These are phyloP conservation scores for Dothistroma septosporum DNA, from an alignment of 2,329 filamentous ascomycete genomes.

Conservation along the genomic window DNA sequence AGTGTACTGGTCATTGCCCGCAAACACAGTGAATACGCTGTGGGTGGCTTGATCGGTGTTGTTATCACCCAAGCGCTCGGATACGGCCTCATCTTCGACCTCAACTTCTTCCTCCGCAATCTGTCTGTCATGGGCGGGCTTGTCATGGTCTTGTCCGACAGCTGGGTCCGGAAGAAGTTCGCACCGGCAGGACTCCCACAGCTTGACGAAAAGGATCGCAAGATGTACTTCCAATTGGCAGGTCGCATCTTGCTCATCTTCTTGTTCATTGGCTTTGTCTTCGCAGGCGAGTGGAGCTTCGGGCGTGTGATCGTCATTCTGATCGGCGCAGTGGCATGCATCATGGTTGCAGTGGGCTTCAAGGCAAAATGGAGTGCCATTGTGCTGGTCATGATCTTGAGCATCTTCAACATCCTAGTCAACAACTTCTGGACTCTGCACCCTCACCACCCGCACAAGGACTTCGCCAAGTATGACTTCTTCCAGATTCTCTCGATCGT, in stretches of 20 bases:
- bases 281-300: conserved; percentile 87
- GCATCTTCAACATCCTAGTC: conserved; percentile 92
- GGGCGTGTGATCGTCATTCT: conserved; percentile 81
- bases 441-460: conserved; percentile 97
- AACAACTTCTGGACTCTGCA: conserved; percentile 99
- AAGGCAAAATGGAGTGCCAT: conserved; percentile 99
- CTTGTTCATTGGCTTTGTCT: conserved; percentile 94
- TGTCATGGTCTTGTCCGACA: conserved; percentile 96
- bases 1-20: conserved; percentile 79
- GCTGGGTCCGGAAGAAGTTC: conserved; percentile 96
- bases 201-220: conserved; percentile 97
- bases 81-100: conserved; percentile 96
- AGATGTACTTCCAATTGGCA: conserved; percentile 99
- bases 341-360: conserved; percentile 99
- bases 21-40: conserved; percentile 89
- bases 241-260: conserved; percentile 95
- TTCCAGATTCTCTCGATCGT: conserved; percentile 99
- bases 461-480: conserved; percentile 99
- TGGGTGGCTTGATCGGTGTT: conserved; percentile 82
- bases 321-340: conserved; percentile 81
- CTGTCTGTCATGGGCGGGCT: conserved; percentile 94
- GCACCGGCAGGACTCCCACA: conserved; percentile 90
- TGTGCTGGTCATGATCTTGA: conserved; percentile 89
- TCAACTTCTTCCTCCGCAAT: conserved; percentile 99
- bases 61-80: conserved; percentile 91